These are phyloP conservation scores for Lactarius akahatsu DNA, from an alignment of 768 basidiomycete genomes.

Conservation along the genomic window DNA sequence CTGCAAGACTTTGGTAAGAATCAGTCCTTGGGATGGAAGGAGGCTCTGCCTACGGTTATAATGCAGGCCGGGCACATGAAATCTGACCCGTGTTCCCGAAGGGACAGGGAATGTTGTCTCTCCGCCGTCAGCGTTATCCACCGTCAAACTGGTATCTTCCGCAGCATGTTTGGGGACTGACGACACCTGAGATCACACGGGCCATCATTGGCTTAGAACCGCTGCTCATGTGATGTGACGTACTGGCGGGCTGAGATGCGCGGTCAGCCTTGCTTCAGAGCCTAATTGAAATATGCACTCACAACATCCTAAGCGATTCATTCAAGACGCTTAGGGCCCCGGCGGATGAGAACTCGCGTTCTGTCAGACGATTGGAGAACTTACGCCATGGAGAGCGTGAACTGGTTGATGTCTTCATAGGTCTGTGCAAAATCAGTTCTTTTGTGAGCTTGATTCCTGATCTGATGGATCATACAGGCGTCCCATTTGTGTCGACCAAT, in stretches of 20 bases:
- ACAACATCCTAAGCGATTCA: constrained; percentile 49
- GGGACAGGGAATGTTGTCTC: constrained; percentile 43
- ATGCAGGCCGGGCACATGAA: constrained; percentile 46
- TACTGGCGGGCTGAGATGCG: constrained; percentile 15
- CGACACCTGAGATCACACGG: constrained; percentile 39
- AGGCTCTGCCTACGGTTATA: constrained; percentile 45
- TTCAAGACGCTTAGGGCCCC: constrained; percentile 43
- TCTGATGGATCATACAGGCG: constrained; percentile 9
- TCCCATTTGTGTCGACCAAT: constrained; percentile 34
- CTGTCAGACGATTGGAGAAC: background rate
- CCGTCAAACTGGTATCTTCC: constrained; percentile 46
- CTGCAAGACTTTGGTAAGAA: constrained; percentile 33
- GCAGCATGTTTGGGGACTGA: constrained; percentile 46
- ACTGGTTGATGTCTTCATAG: constrained; percentile 30
- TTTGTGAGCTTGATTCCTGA: background rate
- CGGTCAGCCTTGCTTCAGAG: background rate
- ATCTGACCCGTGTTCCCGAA: constrained; percentile 40
- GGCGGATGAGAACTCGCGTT: background rate
- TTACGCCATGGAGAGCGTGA: constrained; percentile 29
- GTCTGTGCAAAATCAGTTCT: constrained; percentile 19
- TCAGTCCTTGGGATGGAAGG: background rate
- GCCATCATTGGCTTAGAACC: background rate
- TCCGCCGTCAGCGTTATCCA: constrained; percentile 40
- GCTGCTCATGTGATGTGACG: background rate
- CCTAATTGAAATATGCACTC: constrained; percentile 8